These are phyloP conservation scores for Phytophthora pinifolia DNA, from an alignment of 352 stramenopile genomes.

Conservation along the genomic window DNA sequence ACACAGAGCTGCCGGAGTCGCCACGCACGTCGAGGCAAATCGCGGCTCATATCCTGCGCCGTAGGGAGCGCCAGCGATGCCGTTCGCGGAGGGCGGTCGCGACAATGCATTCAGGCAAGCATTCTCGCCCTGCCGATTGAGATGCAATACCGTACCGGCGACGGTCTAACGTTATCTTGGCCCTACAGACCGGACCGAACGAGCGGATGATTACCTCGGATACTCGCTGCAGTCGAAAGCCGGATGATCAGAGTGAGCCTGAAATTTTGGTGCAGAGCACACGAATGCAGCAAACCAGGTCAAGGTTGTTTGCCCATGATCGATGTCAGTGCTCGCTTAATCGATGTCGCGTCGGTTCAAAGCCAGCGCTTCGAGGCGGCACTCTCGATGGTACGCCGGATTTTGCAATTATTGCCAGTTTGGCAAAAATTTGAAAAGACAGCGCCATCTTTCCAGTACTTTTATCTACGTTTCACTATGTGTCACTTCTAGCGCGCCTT, in stretches of 20 bases:
- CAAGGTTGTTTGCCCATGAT: neutral
- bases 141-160: slow-evolving; percentile 8
- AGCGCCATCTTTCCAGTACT: no score
- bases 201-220: no score
- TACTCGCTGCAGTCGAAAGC: slow-evolving; percentile 14
- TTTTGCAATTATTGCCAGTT: no score
- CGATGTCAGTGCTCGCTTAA: slow-evolving; percentile 10
- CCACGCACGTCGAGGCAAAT: slow-evolving; percentile 22
- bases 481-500: neutral
- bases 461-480: no score
- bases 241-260: slow-evolving; percentile 12
- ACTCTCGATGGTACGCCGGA: no score
- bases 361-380: neutral
- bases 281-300: slow-evolving; percentile 7
- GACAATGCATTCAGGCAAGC: slow-evolving; percentile 11
- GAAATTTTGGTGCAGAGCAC: slow-evolving; percentile 23
- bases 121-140: slow-evolving; percentile 8
- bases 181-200: no score
- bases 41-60: slow-evolving; percentile 7
- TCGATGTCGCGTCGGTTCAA: slow-evolving; percentile 19
- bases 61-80: neutral
- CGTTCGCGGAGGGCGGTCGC: neutral
- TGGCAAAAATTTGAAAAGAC: no score
- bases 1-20: slow-evolving; percentile 5
- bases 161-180: neutral